phyloP scores from a whole-genome alignment of 371 early-diverging fungal species.

The Basidiobolus meristosporus region DNA sequence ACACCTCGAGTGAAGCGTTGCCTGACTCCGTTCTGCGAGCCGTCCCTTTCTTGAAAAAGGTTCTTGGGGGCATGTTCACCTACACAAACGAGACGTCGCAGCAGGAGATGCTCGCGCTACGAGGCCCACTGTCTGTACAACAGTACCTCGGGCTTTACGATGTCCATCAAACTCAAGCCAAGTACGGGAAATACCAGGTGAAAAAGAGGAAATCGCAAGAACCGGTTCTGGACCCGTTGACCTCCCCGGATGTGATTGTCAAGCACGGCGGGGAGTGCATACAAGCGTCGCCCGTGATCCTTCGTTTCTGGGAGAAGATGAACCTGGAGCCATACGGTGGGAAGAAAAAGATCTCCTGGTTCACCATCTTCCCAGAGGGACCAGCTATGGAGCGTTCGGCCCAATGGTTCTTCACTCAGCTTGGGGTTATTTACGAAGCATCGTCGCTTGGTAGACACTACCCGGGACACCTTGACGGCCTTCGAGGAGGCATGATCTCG shows the following conservation, averaged over 20 bases:
- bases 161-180: not conserved
- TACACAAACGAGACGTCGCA: too few species aligned
- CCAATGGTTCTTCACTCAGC: not conserved
- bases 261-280: not conserved
- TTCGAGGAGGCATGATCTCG: too few species aligned
- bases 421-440: not conserved
- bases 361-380: not conserved
- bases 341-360: not conserved
- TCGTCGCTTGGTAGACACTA: too few species aligned
- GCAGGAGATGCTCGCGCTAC: too few species aligned
- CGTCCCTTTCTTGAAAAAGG: too few species aligned
- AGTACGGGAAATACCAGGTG: not conserved
- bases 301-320: not conserved
- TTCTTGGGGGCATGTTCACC: too few species aligned
- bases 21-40: too few species aligned
- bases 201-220: not conserved
- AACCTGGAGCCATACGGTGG: not conserved
- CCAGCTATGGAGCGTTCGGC: not conserved
- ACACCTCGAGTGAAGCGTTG: too few species aligned
- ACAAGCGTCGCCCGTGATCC: not conserved
- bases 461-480: too few species aligned
- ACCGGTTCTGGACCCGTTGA: not conserved
- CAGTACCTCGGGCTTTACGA: too few species aligned
- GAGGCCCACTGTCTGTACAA: too few species aligned
- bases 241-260: not conserved